These are phyloP conservation scores for Monilinia fructigena DNA, from an alignment of 2,329 filamentous ascomycete genomes.

Conservation along the genomic window DNA sequence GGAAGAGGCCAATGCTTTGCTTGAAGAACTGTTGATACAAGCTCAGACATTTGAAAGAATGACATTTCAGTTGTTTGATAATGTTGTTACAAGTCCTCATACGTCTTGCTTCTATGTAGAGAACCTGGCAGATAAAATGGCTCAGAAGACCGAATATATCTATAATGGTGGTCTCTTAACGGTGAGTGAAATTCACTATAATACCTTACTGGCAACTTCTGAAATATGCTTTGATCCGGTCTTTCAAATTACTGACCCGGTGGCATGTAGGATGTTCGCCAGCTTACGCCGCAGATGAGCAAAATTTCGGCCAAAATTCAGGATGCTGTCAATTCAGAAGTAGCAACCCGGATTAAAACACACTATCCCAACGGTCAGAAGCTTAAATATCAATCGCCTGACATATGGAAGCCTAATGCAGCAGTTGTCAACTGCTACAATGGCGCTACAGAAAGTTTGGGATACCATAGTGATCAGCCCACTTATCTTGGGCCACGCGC, in stretches of 20 bases:
- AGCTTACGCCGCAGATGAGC: constrained; percentile 71
- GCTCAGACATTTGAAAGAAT: constrained; percentile 66
- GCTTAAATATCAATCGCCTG: constrained; percentile 72
- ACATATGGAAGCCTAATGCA: constrained; percentile 78
- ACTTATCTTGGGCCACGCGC: constrained; percentile 89
- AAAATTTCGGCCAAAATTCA: constrained; percentile 69
- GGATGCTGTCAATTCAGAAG: constrained; percentile 72
- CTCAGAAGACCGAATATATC: constrained; percentile 75
- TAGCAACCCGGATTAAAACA: constrained; percentile 66
- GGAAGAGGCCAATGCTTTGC: constrained; percentile 68
- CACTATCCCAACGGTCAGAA: constrained; percentile 70
- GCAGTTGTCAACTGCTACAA: constrained; percentile 95
- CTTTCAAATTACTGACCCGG: constrained; percentile 3
- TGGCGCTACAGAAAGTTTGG: constrained; percentile 77
- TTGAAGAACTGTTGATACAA: constrained; percentile 74
- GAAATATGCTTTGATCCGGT: neutral
- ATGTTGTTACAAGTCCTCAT: constrained; percentile 80
- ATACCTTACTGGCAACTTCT: neutral
- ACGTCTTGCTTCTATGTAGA: constrained; percentile 82
- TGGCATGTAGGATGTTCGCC: constrained; percentile 63
- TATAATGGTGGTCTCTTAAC: constrained; percentile 79
- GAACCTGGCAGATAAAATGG: constrained; percentile 63
- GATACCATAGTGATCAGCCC: constrained; percentile 89
- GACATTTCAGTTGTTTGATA: constrained; percentile 85
- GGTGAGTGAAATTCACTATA: constrained; percentile 43